Evolutionary conservation across 1,284 basidiomycete species (phyloP).

Genomic region (Ustilago trichophora): DNA sequence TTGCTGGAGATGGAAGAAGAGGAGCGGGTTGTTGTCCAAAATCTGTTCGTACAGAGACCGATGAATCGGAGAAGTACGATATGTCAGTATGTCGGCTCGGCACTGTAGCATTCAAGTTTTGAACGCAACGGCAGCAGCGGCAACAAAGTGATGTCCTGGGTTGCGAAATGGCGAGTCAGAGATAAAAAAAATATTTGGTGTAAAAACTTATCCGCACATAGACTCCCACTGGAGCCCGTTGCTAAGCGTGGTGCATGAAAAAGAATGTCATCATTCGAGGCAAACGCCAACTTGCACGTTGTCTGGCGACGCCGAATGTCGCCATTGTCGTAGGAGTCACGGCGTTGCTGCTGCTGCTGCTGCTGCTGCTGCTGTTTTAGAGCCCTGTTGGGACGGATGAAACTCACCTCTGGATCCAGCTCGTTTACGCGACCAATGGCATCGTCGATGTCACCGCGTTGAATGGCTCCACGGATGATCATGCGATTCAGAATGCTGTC

Average conservation of each 20-base stretch:
- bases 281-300: too few relatives aligned
- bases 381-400: too few relatives aligned
- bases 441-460: constrained; percentile 91
- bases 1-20: constrained; percentile 93
- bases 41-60: too few relatives aligned
- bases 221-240: constrained; percentile 53
- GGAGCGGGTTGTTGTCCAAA: constrained; percentile 85
- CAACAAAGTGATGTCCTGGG: not conserved
- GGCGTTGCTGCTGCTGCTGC: too few relatives aligned
- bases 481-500: constrained; percentile 91
- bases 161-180: constrained; percentile 50
- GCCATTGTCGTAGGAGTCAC: too few relatives aligned
- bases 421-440: constrained; percentile 94
- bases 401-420: constrained; percentile 90
- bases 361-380: constrained; percentile 4
- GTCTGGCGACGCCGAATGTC: too few relatives aligned
- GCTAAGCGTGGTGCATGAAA: constrained; percentile 99
- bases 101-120: too few relatives aligned
- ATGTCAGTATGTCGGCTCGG: too few relatives aligned
- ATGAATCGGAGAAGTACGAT: too few relatives aligned
- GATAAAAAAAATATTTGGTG: constrained; percentile 29
- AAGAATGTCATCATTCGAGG: constrained; percentile 64
- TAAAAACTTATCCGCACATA: constrained; percentile 49
- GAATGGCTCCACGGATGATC: constrained; percentile 90
- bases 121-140: constrained; percentile 4